phyloP scores from a whole-genome alignment of 345 rosid species.

The Eucalyptus virginea region DNA sequence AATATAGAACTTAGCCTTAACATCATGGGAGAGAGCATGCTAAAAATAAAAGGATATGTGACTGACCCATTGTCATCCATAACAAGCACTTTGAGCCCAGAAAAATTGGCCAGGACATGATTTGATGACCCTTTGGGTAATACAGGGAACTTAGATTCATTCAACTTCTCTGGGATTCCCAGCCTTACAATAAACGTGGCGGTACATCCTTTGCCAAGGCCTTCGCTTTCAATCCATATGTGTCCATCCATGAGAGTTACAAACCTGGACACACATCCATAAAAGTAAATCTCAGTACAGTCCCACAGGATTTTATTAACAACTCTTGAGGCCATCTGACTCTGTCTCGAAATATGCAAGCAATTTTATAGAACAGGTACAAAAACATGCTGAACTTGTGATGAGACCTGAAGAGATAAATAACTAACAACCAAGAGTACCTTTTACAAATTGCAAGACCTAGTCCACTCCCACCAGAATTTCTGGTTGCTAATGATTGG shows the following conservation, averaged over 20 bases:
- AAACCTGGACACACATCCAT: conserved; percentile 44
- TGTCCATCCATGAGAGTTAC: conserved; percentile 97
- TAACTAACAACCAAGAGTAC: conserved; percentile 15
- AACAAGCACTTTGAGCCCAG: conserved; percentile 89
- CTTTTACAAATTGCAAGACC: conserved; percentile 99
- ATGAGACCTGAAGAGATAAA: neutral
- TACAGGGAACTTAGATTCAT: conserved; percentile 36
- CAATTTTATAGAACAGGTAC: neutral
- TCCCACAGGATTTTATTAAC: neutral
- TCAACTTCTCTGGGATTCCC: conserved; percentile 37
- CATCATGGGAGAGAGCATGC: neutral
- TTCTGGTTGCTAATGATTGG: conserved; percentile 52
- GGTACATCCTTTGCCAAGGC: conserved; percentile 89
- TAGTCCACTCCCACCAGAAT: conserved; percentile 84
- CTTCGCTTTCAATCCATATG: conserved; percentile 95
- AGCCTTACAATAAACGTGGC: conserved; percentile 79
- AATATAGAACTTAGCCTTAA: neutral
- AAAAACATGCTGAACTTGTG: neutral
- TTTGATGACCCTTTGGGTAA: conserved; percentile 21
- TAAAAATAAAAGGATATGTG: neutral
- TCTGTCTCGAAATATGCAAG: neutral
- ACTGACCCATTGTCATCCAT: conserved; percentile 92
- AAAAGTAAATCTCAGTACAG: neutral
- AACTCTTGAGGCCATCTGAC: neutral
- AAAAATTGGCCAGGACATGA: conserved; percentile 44